phyloP scores from a whole-genome alignment of 257 asterid genomes.

The Ophiorrhiza pumila region DNA sequence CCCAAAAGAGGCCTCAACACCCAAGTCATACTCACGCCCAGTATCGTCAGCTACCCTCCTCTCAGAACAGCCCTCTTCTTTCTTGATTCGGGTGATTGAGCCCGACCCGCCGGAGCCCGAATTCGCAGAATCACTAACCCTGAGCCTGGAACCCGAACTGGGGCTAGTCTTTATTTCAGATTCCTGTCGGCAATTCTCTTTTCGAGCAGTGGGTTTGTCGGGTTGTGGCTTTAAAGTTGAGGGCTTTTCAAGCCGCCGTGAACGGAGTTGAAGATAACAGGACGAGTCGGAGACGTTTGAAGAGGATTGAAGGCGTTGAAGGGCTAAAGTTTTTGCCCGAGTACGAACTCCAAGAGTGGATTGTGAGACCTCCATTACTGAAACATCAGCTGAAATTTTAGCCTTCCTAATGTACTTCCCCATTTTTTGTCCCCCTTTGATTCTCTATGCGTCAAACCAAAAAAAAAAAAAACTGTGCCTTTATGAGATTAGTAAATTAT shows the following conservation, averaged over 20 bases:
- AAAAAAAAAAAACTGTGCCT: no score
- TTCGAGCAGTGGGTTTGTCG: background rate
- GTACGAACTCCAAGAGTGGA: constrained; percentile 62
- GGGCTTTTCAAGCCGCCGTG: constrained; percentile 26
- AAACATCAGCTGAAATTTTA: constrained; percentile 40
- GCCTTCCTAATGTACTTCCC: constrained; percentile 55
- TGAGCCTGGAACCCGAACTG: constrained; percentile 6
- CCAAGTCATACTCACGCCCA: constrained; percentile 20
- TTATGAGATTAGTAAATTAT: no score
- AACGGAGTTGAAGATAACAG: constrained; percentile 54
- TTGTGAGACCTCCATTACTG: constrained; percentile 50
- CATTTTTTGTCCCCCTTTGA: constrained; percentile 22
- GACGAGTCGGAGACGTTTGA: constrained; percentile 1
- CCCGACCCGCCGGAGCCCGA: constrained; percentile 27
- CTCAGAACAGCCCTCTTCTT: constrained; percentile 6
- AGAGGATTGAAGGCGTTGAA: constrained; percentile 45
- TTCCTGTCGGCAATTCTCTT: background rate
- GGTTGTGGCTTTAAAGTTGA: background rate
- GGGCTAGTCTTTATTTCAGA: background rate
- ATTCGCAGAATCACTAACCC: constrained; percentile 17
- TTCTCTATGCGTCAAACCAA: background rate
- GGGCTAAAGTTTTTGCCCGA: constrained; percentile 70
- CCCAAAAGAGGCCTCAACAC: constrained; percentile 47
- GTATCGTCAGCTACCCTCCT: constrained; percentile 11
- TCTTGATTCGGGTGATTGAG: constrained; percentile 22